Conservation (phyloP, 192 early-diverging fungal genomes). For the Spizellomyces punctatus region DNA sequence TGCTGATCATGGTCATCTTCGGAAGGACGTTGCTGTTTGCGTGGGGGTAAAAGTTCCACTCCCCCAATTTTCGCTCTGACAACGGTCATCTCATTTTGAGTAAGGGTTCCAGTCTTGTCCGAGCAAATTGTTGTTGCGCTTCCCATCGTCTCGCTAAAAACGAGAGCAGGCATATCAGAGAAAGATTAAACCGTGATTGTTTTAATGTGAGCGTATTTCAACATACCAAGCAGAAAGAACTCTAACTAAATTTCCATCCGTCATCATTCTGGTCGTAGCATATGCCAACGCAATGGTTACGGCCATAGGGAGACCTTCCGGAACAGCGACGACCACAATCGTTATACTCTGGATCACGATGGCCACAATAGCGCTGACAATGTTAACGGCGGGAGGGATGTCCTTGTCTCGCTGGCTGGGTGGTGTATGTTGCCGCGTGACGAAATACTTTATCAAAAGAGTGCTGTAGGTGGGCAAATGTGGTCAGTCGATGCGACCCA, state of each 20-base stretch:
- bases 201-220: too few relatives aligned
- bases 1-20: not conserved
- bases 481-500: not conserved
- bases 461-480: not conserved
- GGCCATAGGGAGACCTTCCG: constrained; percentile 95
- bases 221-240: constrained; percentile 75
- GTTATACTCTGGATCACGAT: constrained; percentile 65
- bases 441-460: constrained; percentile 6
- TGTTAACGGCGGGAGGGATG: too few relatives aligned
- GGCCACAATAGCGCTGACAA: not conserved
- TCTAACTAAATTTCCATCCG: constrained; percentile 95
- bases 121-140: constrained; percentile 97
- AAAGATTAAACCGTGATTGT: too few relatives aligned
- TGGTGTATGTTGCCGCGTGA: not conserved
- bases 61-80: constrained; percentile 41
- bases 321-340: constrained; percentile 94
- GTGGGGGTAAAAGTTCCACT: not conserved
- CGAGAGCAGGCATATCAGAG: too few relatives aligned
- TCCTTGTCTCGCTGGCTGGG: too few relatives aligned
- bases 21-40: not conserved
- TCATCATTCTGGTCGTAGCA: constrained; percentile 93
- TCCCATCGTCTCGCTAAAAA: constrained; percentile 89
- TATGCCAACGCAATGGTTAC: constrained; percentile 93
- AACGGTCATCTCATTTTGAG: constrained; percentile 95
- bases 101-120: constrained; percentile 98